Evolutionary conservation across 192 early-diverging fungal genomes (phyloP).

Genomic region (Podila horticola): DNA sequence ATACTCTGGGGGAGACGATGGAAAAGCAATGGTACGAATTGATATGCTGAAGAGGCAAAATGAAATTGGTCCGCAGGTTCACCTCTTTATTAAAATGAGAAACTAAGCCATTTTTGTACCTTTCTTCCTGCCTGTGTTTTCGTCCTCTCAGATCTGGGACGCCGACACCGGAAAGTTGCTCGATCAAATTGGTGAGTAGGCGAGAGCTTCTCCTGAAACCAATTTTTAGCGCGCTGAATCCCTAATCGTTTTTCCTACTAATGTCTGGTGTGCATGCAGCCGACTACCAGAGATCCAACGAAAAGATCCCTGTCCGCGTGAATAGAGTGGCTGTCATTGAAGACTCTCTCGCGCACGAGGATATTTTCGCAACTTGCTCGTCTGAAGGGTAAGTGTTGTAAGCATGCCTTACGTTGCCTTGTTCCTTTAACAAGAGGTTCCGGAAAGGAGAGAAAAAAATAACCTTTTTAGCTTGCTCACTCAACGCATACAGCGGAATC

Average conservation of each 20-base stretch:
- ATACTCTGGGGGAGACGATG: conserved; percentile 26
- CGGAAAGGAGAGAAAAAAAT: too few species aligned
- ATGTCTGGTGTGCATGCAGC: background rate
- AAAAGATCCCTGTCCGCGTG: background rate
- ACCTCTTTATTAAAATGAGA: background rate
- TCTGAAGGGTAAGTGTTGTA: conserved; percentile 12
- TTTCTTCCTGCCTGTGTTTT: background rate
- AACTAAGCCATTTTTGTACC: background rate
- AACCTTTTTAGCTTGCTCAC: background rate
- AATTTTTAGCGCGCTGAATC: too few species aligned
- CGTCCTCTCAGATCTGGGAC: conserved; percentile 25
- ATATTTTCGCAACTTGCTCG: conserved; percentile 38
- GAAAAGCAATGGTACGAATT: conserved; percentile 22
- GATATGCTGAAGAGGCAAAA: background rate
- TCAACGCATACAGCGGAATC: background rate
- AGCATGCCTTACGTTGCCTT: background rate
- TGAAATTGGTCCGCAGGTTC: background rate
- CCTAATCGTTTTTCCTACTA: background rate
- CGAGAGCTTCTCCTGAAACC: background rate
- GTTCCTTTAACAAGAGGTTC: background rate
- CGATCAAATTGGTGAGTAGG: conserved; percentile 8
- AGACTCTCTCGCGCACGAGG: background rate
- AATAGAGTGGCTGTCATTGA: conserved; percentile 20
- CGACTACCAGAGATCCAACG: background rate
- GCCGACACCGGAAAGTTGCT: conserved; percentile 15